A percentile compares a stretch with the other conserved stretches of the same genome.
phyloP scores from a whole-genome alignment of 2,329 filamentous ascomycete genomes.

The Onygenales sp. region DNA sequence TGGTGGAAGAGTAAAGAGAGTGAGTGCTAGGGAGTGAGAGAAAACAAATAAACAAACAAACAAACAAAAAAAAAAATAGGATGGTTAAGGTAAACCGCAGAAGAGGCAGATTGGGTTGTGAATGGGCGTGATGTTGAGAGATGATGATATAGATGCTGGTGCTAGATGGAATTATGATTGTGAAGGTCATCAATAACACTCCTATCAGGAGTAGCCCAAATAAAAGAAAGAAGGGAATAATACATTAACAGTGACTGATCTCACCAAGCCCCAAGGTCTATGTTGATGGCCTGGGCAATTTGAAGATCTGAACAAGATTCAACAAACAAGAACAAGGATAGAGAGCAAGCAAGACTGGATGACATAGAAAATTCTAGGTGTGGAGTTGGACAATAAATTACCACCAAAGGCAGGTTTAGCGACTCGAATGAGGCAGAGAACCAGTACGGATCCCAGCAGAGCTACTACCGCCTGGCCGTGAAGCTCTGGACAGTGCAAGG shows the following conservation, averaged over 20 bases:
- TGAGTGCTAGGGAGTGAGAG: not conserved
- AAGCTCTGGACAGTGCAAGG: not conserved
- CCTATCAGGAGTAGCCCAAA: not conserved
- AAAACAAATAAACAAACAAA: not conserved
- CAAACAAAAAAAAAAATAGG: not conserved
- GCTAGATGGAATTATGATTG: not conserved
- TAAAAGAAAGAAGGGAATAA: not conserved
- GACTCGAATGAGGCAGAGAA: not conserved
- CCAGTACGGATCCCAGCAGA: not conserved
- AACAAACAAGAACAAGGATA: not conserved
- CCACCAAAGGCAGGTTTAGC: too few species aligned
- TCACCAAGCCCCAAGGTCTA: not conserved
- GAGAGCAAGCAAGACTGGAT: not conserved
- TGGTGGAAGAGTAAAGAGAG: not conserved
- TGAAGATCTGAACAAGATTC: not conserved
- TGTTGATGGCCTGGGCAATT: not conserved
- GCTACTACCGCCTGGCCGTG: not conserved
- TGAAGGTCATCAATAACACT: not conserved
- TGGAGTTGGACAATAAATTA: not conserved
- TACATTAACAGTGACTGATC: not conserved
- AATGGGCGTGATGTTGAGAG: not conserved
- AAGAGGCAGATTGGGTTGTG: not conserved
- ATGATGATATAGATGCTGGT: too few species aligned
- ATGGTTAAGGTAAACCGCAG: not conserved
- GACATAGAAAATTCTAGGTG: not conserved